Evolutionary conservation across 208 protist species (phyloP), one percentile per base, ranked within the genome.

Genomic region (Acanthamoeba royreba): DNA sequence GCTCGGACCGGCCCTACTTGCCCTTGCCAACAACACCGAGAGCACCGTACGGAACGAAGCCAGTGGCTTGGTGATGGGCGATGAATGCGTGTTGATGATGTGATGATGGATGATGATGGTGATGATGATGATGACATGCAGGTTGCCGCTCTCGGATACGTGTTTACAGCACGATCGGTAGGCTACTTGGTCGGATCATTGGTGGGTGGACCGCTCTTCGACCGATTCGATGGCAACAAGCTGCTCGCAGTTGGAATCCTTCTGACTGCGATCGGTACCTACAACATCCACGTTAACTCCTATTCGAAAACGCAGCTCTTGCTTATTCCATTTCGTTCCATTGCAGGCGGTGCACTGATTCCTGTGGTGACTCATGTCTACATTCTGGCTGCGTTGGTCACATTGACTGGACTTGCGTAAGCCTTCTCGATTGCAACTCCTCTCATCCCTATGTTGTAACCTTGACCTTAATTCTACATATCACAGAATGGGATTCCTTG

Each of bases 131-230:
- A 0, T 0, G 0, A 28, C 8, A 19, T 42, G 19, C 28, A 88
- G 81, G 43, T 88, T 22, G 81, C 47, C 33, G 33, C 22, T 5
- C 7, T 92, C 42, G 87, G 87, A n/a, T 92, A 83, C 45, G 47
- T 92, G 40, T 92, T 92, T 33, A n/a, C 69, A 0, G 87, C 87
- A 0, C 40, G 87, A 33, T 79, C 55, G 28, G 42, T 66, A 28
- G 87, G 87, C 33, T 92, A 92, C 55, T 40, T 92, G 0, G 35
- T 92, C 43, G 87, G 87, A 0, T 77, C 87, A 7, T 33, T 92
- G 63, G 28, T 92, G n/a, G 69, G 87, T 11, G 87, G 87, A 38
- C 87, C 87, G 25, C 58, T 92, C 45, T 77, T 92, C 33, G 87
- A 92, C 47, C n/a, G 13, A 19, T 33, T 92, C 45, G 46, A 77